These are phyloP conservation scores for Betula pendula DNA, from an alignment of 306 rosid genomes.

Conservation along the genomic window DNA sequence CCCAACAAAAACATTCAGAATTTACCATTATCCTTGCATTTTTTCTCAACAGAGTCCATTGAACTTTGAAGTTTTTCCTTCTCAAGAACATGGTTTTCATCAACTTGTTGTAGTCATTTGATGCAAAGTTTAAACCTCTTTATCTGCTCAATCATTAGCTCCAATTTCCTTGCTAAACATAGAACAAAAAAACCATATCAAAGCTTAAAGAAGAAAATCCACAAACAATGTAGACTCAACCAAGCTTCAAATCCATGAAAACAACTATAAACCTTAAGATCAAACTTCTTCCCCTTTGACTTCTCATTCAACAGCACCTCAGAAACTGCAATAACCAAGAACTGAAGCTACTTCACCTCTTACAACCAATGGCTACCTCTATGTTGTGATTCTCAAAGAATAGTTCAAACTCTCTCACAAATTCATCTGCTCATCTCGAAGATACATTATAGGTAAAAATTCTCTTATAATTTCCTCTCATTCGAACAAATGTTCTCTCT, in stretches of 20 bases:
- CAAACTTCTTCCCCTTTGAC: constrained; percentile 56
- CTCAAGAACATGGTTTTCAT: constrained; percentile 57
- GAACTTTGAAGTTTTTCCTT: constrained; percentile 63
- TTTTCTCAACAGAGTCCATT: constrained; percentile 61
- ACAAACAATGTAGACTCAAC: background rate
- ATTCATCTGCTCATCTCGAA: too few relatives aligned
- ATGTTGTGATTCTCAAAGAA: too few relatives aligned
- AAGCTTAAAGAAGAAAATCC: background rate
- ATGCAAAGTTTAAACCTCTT: constrained; percentile 74
- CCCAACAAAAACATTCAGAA: background rate
- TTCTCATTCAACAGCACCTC: constrained; percentile 73
- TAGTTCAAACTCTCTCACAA: too few relatives aligned
- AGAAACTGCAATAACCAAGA: too few relatives aligned
- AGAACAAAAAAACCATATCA: background rate
- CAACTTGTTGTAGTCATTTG: constrained; percentile 59
- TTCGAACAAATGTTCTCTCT: too few relatives aligned
- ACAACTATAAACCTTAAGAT: constrained; percentile 57
- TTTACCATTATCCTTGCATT: constrained; percentile 67
- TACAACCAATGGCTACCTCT: too few relatives aligned
- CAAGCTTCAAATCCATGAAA: background rate
- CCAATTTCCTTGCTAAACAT: constrained; percentile 52
- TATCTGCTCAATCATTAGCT: constrained; percentile 51
- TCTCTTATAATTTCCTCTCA: too few relatives aligned
- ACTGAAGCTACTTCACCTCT: too few relatives aligned
- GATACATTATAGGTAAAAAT: too few relatives aligned